phyloP scores from a whole-genome alignment of 2,329 filamentous ascomycete genomes.

The Chrysoporthe deuterocubensis region DNA sequence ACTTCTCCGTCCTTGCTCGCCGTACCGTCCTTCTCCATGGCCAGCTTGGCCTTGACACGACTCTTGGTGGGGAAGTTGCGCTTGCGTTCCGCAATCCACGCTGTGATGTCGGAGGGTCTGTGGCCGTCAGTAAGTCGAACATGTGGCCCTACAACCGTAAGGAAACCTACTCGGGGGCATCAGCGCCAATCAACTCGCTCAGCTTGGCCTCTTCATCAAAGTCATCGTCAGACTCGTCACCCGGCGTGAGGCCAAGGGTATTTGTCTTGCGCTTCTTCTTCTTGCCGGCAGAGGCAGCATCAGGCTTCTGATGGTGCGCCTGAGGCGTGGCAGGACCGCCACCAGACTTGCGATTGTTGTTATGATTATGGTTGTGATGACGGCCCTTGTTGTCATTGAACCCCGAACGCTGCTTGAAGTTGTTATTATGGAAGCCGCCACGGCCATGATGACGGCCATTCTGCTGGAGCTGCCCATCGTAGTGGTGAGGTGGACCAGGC shows the following conservation, averaged over 20 bases:
- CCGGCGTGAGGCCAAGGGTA: slow-evolving; percentile 72
- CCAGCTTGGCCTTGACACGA: slow-evolving; percentile 67
- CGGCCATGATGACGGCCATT: slow-evolving; percentile 43
- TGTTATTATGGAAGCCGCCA: slow-evolving; percentile 42
- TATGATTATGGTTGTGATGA: slow-evolving; percentile 34
- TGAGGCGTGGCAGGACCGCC: slow-evolving; percentile 35
- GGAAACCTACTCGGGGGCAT: slow-evolving; percentile 57
- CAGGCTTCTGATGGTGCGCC: slow-evolving; percentile 53
- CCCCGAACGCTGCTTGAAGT: slow-evolving; percentile 40
- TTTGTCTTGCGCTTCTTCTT: slow-evolving; percentile 76
- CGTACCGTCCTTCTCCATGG: slow-evolving; percentile 51
- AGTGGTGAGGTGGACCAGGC: slow-evolving; percentile 33
- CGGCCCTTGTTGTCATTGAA: slow-evolving; percentile 45
- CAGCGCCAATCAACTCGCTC: slow-evolving; percentile 58
- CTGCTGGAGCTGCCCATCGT: slow-evolving; percentile 41
- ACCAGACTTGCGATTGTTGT: slow-evolving; percentile 38
- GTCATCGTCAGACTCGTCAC: slow-evolving; percentile 68
- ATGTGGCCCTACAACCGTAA: slow-evolving; percentile 17
- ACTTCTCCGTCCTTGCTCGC: slow-evolving; percentile 64
- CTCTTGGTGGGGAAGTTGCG: slow-evolving; percentile 80
- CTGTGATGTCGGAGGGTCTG: slow-evolving; percentile 70
- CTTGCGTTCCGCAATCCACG: slow-evolving; percentile 81
- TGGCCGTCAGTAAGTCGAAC: slow-evolving; percentile 26
- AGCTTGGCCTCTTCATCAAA: slow-evolving; percentile 70
- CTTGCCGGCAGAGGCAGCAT: slow-evolving; percentile 56